Evolutionary conservation across 306 rosid species (phyloP).

Genomic region (Rosa persica): DNA sequence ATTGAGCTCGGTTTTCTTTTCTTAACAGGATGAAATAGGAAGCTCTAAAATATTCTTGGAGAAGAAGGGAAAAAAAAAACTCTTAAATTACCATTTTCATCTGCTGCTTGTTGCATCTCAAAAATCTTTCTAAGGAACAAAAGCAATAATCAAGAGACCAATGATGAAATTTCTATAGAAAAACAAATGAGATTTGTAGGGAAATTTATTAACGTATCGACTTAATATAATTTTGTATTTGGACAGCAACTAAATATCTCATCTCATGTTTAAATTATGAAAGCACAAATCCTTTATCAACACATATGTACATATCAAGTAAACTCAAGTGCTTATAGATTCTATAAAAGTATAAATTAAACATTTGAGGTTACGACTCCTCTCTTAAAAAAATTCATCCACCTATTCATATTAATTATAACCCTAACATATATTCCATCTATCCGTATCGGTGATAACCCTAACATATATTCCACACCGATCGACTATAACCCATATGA

Average conservation of each 20-base stretch:
- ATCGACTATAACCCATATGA: no score
- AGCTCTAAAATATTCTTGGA: neutral
- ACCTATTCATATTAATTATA: neutral
- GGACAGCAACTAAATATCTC: no score
- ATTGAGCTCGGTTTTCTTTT: neutral
- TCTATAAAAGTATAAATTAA: neutral
- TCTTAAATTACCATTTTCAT: neutral
- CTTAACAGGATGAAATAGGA: neutral
- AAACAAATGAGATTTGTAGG: no score
- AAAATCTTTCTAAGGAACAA: neutral
- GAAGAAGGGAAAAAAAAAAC: neutral
- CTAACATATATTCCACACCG: no score
- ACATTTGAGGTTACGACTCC: neutral
- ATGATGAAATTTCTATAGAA: no score
- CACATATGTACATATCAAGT: no score
- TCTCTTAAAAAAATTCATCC: neutral
- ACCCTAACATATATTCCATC: neutral
- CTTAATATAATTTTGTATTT: no score
- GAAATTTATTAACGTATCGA: no score
- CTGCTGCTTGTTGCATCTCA: neutral
- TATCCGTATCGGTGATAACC: neutral
- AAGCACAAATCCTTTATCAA: no score
- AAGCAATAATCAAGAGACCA: no score
- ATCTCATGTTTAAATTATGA: no score
- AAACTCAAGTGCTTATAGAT: neutral